Evolutionary conservation across 805 yeast species (phyloP), one percentile per base, ranked within the genome.

Genomic region (Candida stauntonica): DNA sequence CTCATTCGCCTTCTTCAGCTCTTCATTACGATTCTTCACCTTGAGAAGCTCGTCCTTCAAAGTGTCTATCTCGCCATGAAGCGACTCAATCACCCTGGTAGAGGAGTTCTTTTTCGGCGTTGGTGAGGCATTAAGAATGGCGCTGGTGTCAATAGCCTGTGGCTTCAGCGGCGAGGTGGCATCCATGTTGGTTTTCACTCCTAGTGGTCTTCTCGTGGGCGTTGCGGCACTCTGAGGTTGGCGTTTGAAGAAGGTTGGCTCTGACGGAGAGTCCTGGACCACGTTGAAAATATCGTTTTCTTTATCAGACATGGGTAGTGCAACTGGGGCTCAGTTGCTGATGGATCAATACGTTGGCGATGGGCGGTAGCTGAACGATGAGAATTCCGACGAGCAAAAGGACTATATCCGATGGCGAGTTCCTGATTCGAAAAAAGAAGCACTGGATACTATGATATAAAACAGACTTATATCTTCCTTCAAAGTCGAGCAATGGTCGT

Each of bases 1-100:
- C 36, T 74, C 68, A 50, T 69, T 64, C 44, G 79, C 74, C 57
- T 77, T 77, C 47, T 73, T 75, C 47, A 73, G 65, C 32, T 75
- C 62, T 39, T 79, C 79, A 33, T 77, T 77, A 26, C 67, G 67
- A 7, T 62, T 58, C 42, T 66, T 70, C 4, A 48, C 60, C 29
- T 62, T 58, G 17, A 64, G 30, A 34, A 63, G 60, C 11, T 67
- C 62, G 5, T 47, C 50, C 9, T 65, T 79, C 38, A 81, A 64
- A 11, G 70, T 62, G 52, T 80, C 87, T 23, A 80, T 74, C 38
- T 68, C 64, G 9, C 51, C 49, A 35, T 72, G 75, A 9, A 73
- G 51, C 3, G 63, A 49, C 31, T 68, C 75, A 35, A 73, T 70
- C 29, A 68, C 65, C 46, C 57, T 60, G 8, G 46, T 26, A 4